Conservation (phyloP, 1,139 yeast genomes). For the Nakaseomyces uthaithaninus region DNA sequence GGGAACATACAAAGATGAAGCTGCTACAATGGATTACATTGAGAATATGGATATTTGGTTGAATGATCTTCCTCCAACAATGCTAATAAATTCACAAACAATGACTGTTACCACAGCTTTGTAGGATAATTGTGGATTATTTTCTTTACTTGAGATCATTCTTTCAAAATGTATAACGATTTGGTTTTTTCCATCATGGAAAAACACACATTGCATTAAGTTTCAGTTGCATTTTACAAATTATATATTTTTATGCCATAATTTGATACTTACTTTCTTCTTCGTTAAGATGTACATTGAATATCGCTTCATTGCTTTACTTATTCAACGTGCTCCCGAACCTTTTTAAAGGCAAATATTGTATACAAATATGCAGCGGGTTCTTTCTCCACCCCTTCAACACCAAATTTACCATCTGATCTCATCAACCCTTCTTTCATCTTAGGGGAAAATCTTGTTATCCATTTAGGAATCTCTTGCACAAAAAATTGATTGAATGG, state of each 20-base stretch:
- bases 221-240: too few species aligned
- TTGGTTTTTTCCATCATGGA: constrained; percentile 1
- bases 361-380: constrained; percentile 53
- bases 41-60: constrained; percentile 75
- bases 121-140: constrained; percentile 25
- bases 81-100: constrained; percentile 80
- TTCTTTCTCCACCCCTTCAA: constrained; percentile 84
- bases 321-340: constrained; percentile 19
- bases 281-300: neutral
- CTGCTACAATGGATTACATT: constrained; percentile 65
- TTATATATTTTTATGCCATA: too few species aligned
- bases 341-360: constrained; percentile 32
- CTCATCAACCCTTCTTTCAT: constrained; percentile 63
- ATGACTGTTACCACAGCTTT: constrained; percentile 92
- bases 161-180: neutral
- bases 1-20: constrained; percentile 67
- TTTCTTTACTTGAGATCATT: neutral
- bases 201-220: too few species aligned
- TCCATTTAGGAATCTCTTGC: constrained; percentile 65
- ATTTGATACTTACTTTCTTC: neutral
- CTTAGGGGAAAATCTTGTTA: constrained; percentile 50
- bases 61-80: constrained; percentile 68
- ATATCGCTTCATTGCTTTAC: neutral
- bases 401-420: constrained; percentile 74
- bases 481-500: constrained; percentile 79